These are phyloP conservation scores for Acephala macrosclerotiorum DNA, from an alignment of 2,329 filamentous ascomycete species.

Conservation along the genomic window DNA sequence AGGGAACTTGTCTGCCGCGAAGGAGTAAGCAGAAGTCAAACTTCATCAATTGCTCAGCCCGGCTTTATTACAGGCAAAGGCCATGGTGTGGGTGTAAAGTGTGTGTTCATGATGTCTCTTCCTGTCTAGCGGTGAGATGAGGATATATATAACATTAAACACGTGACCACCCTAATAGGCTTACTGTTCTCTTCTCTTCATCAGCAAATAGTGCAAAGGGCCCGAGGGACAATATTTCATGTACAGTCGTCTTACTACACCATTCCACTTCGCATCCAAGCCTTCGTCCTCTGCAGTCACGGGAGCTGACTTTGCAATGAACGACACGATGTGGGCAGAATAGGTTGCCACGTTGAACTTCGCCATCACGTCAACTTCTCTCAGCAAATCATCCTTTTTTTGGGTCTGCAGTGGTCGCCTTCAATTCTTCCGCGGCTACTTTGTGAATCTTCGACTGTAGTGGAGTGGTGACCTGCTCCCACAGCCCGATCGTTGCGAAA, in stretches of 20 bases:
- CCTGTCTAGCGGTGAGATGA: too few species aligned
- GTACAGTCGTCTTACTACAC: neutral
- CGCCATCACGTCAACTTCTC: neutral
- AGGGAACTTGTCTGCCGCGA: neutral
- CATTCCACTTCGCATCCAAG: neutral
- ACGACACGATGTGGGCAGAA: neutral
- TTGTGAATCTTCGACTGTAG: neutral
- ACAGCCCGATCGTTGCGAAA: neutral
- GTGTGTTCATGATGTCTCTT: too few species aligned
- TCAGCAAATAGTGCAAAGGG: neutral
- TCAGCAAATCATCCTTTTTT: neutral
- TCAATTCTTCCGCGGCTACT: neutral
- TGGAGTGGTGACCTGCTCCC: neutral
- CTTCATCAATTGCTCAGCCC: too few species aligned
- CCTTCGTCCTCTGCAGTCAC: neutral
- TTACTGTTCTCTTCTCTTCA: neutral
- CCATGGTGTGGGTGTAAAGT: too few species aligned
- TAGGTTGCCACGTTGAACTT: neutral
- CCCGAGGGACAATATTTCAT: slow-evolving; percentile 1
- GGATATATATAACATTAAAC: too few species aligned
- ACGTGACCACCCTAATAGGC: too few species aligned
- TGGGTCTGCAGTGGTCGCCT: neutral
- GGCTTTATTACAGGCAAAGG: too few species aligned
- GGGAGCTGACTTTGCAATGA: neutral
- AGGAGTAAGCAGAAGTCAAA: too few species aligned